Conservation (phyloP, 495 filamentous ascomycete species). For the Aspergillus bertholletiae region DNA sequence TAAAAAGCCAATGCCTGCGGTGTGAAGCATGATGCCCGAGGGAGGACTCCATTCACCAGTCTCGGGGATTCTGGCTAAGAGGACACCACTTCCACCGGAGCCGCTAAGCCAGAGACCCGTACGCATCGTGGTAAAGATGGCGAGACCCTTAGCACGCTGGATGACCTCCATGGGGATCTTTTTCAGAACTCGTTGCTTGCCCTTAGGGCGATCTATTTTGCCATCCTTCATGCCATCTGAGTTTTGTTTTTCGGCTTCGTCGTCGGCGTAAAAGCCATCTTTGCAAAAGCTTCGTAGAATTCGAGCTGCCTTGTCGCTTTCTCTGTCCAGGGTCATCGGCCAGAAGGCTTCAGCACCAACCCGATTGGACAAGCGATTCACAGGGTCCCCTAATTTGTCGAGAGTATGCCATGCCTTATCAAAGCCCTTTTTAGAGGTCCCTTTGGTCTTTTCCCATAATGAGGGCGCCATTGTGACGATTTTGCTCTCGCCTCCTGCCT, state of each 20-base stretch:
- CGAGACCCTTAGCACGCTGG: constrained; percentile 78
- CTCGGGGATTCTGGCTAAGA: constrained; percentile 68
- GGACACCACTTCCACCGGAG: constrained; percentile 73
- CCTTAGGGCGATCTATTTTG: constrained; percentile 53
- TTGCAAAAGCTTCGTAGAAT: constrained; percentile 79
- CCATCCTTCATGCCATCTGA: constrained; percentile 25
- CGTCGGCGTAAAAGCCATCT: constrained; percentile 59
- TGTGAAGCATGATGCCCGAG: constrained; percentile 83
- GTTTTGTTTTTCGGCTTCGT: constrained; percentile 20
- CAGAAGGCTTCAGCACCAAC: constrained; percentile 77
- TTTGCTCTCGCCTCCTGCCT: background rate
- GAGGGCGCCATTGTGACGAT: constrained; percentile 27
- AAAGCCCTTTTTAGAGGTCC: constrained; percentile 50
- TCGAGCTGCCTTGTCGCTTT: constrained; percentile 78
- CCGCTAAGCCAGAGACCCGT: constrained; percentile 89
- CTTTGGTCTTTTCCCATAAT: constrained; percentile 39
- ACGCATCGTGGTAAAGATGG: constrained; percentile 91
- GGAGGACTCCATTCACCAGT: constrained; percentile 88
- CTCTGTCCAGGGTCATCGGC: constrained; percentile 75
- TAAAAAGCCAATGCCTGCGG: constrained; percentile 80
- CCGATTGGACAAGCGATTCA: constrained; percentile 70
- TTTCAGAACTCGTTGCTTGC: constrained; percentile 68
- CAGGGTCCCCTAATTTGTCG: constrained; percentile 60
- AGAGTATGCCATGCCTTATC: constrained; percentile 51
- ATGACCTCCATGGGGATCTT: constrained; percentile 84